A percentile compares a stretch with the other conserved stretches of the same genome.
These are phyloP conservation scores for Wickerhamomyces silvicola DNA, from an alignment of 805 yeast species.

Conservation along the genomic window DNA sequence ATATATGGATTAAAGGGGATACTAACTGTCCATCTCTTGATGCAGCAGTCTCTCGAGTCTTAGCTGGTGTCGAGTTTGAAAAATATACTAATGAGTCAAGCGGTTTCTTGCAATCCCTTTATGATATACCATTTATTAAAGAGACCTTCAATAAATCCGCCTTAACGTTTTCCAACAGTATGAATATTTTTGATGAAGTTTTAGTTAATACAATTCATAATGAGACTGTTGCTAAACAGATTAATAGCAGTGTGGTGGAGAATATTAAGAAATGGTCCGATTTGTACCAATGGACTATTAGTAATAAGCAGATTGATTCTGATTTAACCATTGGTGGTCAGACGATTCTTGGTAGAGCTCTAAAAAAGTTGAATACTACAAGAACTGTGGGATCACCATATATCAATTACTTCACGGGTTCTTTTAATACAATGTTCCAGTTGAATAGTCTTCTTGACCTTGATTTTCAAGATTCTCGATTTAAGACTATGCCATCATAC, in stretches of 20 bases:
- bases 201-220: conserved; percentile 36
- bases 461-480: conserved; percentile 26
- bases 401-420: conserved; percentile 37
- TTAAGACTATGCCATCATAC: conserved; percentile 42
- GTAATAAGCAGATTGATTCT: conserved; percentile 19
- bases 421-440: conserved; percentile 39
- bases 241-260: conserved; percentile 26
- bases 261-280: conserved; percentile 33
- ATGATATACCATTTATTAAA: conserved; percentile 20
- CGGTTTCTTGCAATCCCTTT: conserved; percentile 32
- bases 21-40: conserved; percentile 34
- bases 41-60: conserved; percentile 27
- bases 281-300: conserved; percentile 31
- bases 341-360: conserved; percentile 31
- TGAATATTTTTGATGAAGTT: conserved; percentile 35
- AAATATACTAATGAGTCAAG: conserved; percentile 26
- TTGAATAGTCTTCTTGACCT: conserved; percentile 30
- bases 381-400: conserved; percentile 29
- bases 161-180: conserved; percentile 33
- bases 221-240: conserved; percentile 27
- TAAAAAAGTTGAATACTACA: conserved; percentile 30
- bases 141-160: conserved; percentile 19
- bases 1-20: conserved; percentile 38
- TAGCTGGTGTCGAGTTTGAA: conserved; percentile 25
- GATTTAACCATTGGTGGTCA: conserved; percentile 37